Evolutionary conservation across 2,329 filamentous ascomycete genomes (phyloP).

Genomic region (Trichoderma oligosporum): DNA sequence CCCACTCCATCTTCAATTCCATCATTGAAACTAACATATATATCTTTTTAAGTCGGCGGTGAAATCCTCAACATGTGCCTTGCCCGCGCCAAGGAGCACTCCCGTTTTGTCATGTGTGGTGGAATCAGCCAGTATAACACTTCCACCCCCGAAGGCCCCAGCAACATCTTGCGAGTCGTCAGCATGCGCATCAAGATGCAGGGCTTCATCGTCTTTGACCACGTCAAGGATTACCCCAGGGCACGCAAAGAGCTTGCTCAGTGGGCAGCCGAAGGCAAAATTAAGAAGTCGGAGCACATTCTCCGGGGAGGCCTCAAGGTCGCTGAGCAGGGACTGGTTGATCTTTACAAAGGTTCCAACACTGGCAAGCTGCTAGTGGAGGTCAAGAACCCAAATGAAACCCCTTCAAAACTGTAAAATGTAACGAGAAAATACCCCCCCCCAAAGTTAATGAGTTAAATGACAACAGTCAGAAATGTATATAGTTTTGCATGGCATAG

Average conservation of each 20-base stretch:
- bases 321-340: constrained; percentile 60
- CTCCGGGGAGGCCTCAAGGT: constrained; percentile 63
- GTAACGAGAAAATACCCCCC: neutral
- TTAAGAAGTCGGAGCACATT: constrained; percentile 69
- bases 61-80: constrained; percentile 66
- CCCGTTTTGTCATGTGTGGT: constrained; percentile 70
- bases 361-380: constrained; percentile 63
- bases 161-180: constrained; percentile 51
- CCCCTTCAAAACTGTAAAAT: constrained; percentile 25
- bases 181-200: constrained; percentile 59
- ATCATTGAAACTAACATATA: neutral
- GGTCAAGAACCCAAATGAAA: constrained; percentile 38
- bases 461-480: neutral
- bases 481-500: constrained; percentile 11
- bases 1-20: neutral
- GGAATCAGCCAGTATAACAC: constrained; percentile 67
- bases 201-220: constrained; percentile 73
- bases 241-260: constrained; percentile 59
- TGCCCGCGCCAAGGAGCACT: constrained; percentile 55
- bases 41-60: constrained; percentile 52
- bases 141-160: constrained; percentile 51
- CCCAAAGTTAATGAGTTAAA: neutral
- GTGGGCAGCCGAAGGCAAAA: constrained; percentile 69
- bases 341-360: constrained; percentile 66
- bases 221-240: constrained; percentile 50